These are phyloP conservation scores for Apiospora hydei DNA, from an alignment of 2,329 filamentous ascomycete genomes.

Conservation along the genomic window DNA sequence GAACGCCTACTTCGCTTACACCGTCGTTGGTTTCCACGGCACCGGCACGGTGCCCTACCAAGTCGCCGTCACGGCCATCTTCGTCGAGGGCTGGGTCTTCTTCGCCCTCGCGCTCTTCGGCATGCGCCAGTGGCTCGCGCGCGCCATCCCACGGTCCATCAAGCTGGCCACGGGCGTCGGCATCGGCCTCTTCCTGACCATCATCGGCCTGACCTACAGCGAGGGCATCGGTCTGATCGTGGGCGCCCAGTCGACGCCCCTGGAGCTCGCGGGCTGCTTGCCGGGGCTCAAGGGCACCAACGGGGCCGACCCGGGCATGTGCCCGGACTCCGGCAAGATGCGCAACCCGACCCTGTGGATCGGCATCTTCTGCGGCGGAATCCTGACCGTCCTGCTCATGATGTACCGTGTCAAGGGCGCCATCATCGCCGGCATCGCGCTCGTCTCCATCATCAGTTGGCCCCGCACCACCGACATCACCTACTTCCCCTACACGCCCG, in stretches of 20 bases:
- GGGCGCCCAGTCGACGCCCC: constrained; percentile 71
- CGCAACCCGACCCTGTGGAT: constrained; percentile 85
- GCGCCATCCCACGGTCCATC: constrained; percentile 82
- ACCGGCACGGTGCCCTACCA: constrained; percentile 75
- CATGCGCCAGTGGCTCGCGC: constrained; percentile 86
- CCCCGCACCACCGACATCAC: constrained; percentile 78
- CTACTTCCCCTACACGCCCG: constrained; percentile 76
- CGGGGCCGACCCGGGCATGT: constrained; percentile 58
- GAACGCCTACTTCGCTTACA: constrained; percentile 84
- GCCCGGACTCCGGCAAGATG: constrained; percentile 75
- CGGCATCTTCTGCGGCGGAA: constrained; percentile 84
- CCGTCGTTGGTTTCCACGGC: constrained; percentile 79
- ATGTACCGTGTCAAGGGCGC: constrained; percentile 88
- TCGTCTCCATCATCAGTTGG: constrained; percentile 91
- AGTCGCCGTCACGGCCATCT: constrained; percentile 83
- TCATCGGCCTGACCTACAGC: constrained; percentile 79
- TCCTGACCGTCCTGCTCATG: constrained; percentile 82
- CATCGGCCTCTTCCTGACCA: constrained; percentile 82
- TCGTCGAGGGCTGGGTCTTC: constrained; percentile 88
- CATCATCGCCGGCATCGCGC: constrained; percentile 81
- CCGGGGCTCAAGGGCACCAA: constrained; percentile 37
- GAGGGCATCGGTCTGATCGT: constrained; percentile 83
- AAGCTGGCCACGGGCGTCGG: constrained; percentile 87
- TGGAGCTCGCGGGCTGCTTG: constrained; percentile 77
- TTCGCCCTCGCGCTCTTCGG: constrained; percentile 80